These are phyloP conservation scores for Dactylonectria macrodidyma DNA, from an alignment of 2,329 filamentous ascomycete species.

Conservation along the genomic window DNA sequence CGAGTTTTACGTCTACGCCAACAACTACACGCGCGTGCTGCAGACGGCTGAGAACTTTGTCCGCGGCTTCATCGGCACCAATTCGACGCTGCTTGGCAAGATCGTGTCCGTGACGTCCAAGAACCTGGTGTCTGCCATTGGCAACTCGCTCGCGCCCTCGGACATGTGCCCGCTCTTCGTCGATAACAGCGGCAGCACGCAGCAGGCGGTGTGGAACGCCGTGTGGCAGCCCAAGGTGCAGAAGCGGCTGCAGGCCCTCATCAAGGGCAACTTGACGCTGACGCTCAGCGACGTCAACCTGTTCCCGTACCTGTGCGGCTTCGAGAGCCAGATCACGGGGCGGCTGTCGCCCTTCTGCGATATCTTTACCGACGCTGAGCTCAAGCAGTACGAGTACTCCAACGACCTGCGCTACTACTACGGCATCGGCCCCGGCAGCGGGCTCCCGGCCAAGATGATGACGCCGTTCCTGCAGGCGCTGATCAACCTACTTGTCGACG, in stretches of 20 bases:
- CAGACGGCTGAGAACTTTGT: conserved; percentile 75
- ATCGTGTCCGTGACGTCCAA: conserved; percentile 72
- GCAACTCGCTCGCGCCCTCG: conserved; percentile 75
- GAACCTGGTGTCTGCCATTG: conserved; percentile 65
- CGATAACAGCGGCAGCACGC: conserved; percentile 66
- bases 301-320: conserved; percentile 80
- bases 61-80: conserved; percentile 72
- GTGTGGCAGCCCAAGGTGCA: conserved; percentile 63
- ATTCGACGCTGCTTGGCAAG: conserved; percentile 66
- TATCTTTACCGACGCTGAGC: conserved; percentile 73
- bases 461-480: conserved; percentile 71
- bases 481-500: conserved; percentile 65
- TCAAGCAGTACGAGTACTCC: conserved; percentile 75
- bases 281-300: conserved; percentile 68
- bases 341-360: conserved; percentile 73
- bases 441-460: conserved; percentile 71
- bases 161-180: conserved; percentile 74
- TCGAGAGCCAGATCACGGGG: conserved; percentile 78
- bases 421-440: conserved; percentile 70
- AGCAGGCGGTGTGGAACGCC: conserved; percentile 60
- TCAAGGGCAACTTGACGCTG: conserved; percentile 55
- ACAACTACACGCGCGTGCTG: conserved; percentile 75
- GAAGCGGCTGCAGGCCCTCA: conserved; percentile 53
- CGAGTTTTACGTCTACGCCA: conserved; percentile 74
- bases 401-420: conserved; percentile 81